phyloP scores from a whole-genome alignment of 352 stramenopile species.

The Pythium graminicola region DNA sequence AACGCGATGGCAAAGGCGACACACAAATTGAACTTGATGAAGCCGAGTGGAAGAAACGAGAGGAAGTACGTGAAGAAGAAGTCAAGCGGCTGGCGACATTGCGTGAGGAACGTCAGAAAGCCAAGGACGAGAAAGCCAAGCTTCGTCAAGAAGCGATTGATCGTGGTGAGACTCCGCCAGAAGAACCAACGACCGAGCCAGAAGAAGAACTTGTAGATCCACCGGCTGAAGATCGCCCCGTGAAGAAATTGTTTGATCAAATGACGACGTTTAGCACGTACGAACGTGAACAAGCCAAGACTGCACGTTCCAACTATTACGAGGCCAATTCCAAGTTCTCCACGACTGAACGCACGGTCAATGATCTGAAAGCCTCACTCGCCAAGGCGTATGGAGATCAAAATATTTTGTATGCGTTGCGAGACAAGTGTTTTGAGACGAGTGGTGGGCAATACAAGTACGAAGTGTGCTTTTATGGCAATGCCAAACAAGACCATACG shows the following conservation, averaged over 20 bases:
- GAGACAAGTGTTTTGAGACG: slow-evolving; percentile 64
- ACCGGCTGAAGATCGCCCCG: slow-evolving; percentile 45
- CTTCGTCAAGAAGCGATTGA: slow-evolving; percentile 19
- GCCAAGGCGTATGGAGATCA: slow-evolving; percentile 58
- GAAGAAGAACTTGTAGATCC: slow-evolving; percentile 36
- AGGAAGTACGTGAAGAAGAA: slow-evolving; percentile 47
- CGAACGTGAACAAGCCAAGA: slow-evolving; percentile 38
- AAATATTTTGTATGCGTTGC: slow-evolving; percentile 55
- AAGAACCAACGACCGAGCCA: slow-evolving; percentile 8
- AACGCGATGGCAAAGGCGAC: slow-evolving; percentile 42
- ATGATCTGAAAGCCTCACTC: slow-evolving; percentile 31
- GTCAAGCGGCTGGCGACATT: slow-evolving; percentile 45
- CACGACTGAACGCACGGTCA: slow-evolving; percentile 8
- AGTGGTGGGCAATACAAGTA: slow-evolving; percentile 80
- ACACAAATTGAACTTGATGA: slow-evolving; percentile 46
- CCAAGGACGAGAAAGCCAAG: slow-evolving; percentile 24
- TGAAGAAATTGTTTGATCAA: slow-evolving; percentile 54
- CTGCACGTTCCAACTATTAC: slow-evolving; percentile 38
- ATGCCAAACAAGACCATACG: slow-evolving; percentile 72
- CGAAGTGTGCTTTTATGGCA: slow-evolving; percentile 79
- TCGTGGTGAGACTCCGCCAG: slow-evolving; percentile 17
- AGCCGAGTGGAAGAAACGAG: slow-evolving; percentile 38
- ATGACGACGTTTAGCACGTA: slow-evolving; percentile 35
- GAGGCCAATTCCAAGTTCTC: slow-evolving; percentile 36
- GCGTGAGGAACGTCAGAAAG: slow-evolving; percentile 40